Conservation (phyloP, 2,329 filamentous ascomycete genomes). For the Verticillium alfalfae region DNA sequence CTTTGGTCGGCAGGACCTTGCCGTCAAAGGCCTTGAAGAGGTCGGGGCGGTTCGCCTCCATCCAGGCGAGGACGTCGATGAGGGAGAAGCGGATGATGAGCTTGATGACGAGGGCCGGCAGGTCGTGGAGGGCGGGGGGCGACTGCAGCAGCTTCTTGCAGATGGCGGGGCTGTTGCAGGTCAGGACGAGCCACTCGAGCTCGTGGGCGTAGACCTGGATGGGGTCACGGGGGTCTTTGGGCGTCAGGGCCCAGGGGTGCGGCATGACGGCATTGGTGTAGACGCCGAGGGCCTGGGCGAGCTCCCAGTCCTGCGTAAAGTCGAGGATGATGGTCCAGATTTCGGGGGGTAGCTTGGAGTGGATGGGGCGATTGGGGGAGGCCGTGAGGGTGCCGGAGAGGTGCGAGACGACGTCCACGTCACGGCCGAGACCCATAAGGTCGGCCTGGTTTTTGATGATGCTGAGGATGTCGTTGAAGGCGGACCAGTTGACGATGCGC, state of each 20-base stretch:
- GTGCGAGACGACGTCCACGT: constrained; percentile 52
- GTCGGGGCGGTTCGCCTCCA: constrained; percentile 57
- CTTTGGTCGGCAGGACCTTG: constrained; percentile 80
- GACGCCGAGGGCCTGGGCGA: constrained; percentile 74
- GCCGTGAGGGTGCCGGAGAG: constrained; percentile 22
- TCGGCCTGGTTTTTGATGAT: constrained; percentile 75
- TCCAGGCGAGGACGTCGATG: constrained; percentile 67
- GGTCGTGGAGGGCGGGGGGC: constrained; percentile 61
- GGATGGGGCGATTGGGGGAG: constrained; percentile 24
- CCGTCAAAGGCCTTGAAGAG: constrained; percentile 85
- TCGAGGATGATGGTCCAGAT: constrained; percentile 88
- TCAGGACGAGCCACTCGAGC: constrained; percentile 80
- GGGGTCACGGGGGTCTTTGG: constrained; percentile 56
- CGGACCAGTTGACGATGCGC: constrained; percentile 54
- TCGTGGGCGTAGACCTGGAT: constrained; percentile 69
- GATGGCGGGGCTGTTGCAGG: constrained; percentile 63
- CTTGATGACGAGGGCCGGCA: constrained; percentile 78
- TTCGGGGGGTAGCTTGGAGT: constrained; percentile 66
- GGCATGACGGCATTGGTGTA: constrained; percentile 74
- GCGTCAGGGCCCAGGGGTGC: constrained; percentile 58
- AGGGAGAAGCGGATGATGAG: constrained; percentile 89
- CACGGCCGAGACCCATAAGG: constrained; percentile 66
- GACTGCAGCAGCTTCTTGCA: constrained; percentile 69
- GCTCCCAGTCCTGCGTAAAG: constrained; percentile 82
- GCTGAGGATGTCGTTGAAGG: constrained; percentile 65